phyloP scores from a whole-genome alignment of 768 basidiomycete species.

The Amylocystis lapponica region DNA sequence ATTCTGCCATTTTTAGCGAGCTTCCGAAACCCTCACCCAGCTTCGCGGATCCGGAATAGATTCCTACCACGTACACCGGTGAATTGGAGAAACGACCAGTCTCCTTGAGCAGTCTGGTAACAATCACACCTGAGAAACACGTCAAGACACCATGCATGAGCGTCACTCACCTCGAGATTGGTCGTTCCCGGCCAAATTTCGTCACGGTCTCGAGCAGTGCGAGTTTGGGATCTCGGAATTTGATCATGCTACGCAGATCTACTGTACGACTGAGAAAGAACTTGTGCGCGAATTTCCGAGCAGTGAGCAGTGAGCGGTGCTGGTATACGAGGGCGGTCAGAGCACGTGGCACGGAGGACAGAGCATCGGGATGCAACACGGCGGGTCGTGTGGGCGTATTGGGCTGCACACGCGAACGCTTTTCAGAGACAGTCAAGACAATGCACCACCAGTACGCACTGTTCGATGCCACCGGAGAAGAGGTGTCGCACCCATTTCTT shows the following conservation, averaged over 20 bases:
- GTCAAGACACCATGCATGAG: neutral
- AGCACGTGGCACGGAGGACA: slow-evolving; percentile 82
- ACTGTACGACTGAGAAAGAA: slow-evolving; percentile 85
- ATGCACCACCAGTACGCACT: slow-evolving; percentile 41
- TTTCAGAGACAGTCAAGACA: no score
- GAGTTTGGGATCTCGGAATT: slow-evolving; percentile 78
- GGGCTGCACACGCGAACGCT: slow-evolving; percentile 29
- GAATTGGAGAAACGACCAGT: slow-evolving; percentile 88
- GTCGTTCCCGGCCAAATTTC: slow-evolving; percentile 60
- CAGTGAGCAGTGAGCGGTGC: slow-evolving; percentile 75
- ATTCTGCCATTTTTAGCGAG: slow-evolving; percentile 93
- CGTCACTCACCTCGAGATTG: slow-evolving; percentile 57
- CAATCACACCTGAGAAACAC: slow-evolving; percentile 2
- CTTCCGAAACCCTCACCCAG: slow-evolving; percentile 94
- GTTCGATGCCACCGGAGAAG: slow-evolving; percentile 79
- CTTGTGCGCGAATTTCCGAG: slow-evolving; percentile 84
- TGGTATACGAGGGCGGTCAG: slow-evolving; percentile 87
- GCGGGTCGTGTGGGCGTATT: slow-evolving; percentile 41
- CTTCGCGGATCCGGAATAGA: slow-evolving; percentile 77
- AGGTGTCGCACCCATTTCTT: slow-evolving; percentile 75
- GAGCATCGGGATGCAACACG: slow-evolving; percentile 76
- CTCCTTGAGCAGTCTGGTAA: slow-evolving; percentile 77
- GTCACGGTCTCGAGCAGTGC: slow-evolving; percentile 68
- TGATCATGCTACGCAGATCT: slow-evolving; percentile 74
- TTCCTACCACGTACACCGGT: slow-evolving; percentile 93